Evolutionary conservation across 1,284 basidiomycete species (phyloP).

Genomic region (Ganoderma sinense): DNA sequence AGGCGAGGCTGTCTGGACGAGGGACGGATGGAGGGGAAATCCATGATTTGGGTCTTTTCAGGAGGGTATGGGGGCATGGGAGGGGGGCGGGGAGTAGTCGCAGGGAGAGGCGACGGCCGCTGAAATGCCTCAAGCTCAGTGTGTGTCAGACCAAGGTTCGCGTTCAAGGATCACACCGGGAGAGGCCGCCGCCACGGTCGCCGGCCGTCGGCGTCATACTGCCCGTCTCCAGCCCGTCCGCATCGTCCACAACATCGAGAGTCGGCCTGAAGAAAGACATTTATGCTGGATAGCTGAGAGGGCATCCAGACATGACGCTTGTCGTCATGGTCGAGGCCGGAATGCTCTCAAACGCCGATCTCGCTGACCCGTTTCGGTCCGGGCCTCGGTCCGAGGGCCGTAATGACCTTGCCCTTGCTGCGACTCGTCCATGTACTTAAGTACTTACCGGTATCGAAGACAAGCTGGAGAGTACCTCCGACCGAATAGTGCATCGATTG

Average conservation of each 20-base stretch:
- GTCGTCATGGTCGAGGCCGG: too few relatives aligned
- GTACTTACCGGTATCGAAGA: too few relatives aligned
- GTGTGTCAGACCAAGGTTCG: neutral
- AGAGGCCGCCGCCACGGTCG: neutral
- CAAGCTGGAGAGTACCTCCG: slow-evolving; percentile 40
- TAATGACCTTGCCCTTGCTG: too few relatives aligned
- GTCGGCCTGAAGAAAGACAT: too few relatives aligned
- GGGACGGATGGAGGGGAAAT: slow-evolving; percentile 2
- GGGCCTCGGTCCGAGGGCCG: too few relatives aligned
- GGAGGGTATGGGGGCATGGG: neutral
- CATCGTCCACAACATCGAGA: neutral
- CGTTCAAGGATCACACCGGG: neutral
- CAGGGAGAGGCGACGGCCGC: slow-evolving; percentile 11
- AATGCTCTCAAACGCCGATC: too few relatives aligned
- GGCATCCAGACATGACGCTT: too few relatives aligned
- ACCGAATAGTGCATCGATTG: too few relatives aligned
- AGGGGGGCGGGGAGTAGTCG: neutral
- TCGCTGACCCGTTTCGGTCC: too few relatives aligned
- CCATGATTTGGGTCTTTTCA: neutral
- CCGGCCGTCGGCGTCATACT: neutral
- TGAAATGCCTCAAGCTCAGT: slow-evolving; percentile 16
- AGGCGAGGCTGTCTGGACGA: slow-evolving; percentile 28
- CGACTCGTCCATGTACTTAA: too few relatives aligned
- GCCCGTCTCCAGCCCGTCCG: neutral
- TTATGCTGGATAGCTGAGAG: too few relatives aligned